Evolutionary conservation across 2,329 filamentous ascomycete genomes (phyloP).

Genomic region (Gnomoniopsis smithogilvyi): DNA sequence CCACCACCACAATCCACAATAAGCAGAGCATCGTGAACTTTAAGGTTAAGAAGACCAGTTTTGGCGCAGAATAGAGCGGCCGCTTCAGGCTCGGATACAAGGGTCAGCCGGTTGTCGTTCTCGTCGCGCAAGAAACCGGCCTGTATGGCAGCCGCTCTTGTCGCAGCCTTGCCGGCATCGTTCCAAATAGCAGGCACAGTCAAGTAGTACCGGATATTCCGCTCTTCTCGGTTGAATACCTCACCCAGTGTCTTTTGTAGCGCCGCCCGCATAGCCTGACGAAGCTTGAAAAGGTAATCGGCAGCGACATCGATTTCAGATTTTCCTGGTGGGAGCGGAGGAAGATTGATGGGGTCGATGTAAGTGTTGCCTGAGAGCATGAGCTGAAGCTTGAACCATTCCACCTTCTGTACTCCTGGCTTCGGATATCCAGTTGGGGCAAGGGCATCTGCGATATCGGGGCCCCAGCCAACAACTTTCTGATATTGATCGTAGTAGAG

Average conservation of each 20-base stretch:
- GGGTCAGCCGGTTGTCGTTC: slow-evolving; percentile 92
- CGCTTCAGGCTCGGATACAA: slow-evolving; percentile 95
- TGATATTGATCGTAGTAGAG: slow-evolving; percentile 99
- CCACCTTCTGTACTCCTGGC: slow-evolving; percentile 95
- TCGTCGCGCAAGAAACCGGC: slow-evolving; percentile 95
- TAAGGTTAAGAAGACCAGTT: slow-evolving; percentile 90
- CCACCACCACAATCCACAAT: slow-evolving; percentile 98
- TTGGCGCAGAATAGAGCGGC: slow-evolving; percentile 98
- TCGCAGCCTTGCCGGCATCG: slow-evolving; percentile 95
- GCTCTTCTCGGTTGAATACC: slow-evolving; percentile 96
- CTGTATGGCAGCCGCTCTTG: slow-evolving; percentile 91
- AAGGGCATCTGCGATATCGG: slow-evolving; percentile 94
- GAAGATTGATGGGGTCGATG: slow-evolving; percentile 98
- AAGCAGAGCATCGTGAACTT: slow-evolving; percentile 96
- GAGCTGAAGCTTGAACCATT: slow-evolving; percentile 99
- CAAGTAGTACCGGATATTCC: slow-evolving; percentile 95
- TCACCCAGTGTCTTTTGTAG: slow-evolving; percentile 95
- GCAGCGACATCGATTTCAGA: slow-evolving; percentile 99
- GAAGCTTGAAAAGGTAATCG: slow-evolving; percentile 97
- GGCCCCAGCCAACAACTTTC: slow-evolving; percentile 99
- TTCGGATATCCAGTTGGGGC: slow-evolving; percentile 97
- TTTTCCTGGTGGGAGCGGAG: slow-evolving; percentile 93
- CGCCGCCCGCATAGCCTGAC: slow-evolving; percentile 93
- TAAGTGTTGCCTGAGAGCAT: slow-evolving; percentile 99
- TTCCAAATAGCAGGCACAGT: slow-evolving; percentile 99